Conservation (phyloP, 805 yeast species). For the Soucietia sequanensis region DNA sequence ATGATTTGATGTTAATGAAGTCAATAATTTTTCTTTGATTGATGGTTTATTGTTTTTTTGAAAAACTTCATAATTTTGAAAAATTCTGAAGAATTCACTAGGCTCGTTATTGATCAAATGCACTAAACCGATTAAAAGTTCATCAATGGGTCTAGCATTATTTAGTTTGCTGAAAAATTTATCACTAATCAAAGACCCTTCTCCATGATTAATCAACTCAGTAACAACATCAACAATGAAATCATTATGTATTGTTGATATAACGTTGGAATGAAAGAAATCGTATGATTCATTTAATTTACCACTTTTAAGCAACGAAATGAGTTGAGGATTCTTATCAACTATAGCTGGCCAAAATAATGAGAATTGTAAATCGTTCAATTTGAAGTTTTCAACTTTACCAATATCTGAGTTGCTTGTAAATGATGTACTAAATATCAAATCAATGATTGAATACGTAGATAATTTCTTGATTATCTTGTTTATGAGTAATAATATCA, state of each 20-base stretch:
- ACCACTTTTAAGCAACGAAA: constrained; percentile 13
- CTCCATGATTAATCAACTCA: constrained; percentile 26
- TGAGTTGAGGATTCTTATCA: constrained; percentile 15
- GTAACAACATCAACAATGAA: constrained; percentile 37
- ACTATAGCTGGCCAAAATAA: constrained; percentile 31
- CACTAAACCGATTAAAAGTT: constrained; percentile 34
- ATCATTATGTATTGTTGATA: constrained; percentile 19
- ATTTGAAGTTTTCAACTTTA: constrained; percentile 12
- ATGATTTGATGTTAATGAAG: constrained; percentile 12
- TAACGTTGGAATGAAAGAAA: constrained; percentile 17
- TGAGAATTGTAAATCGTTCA: constrained; percentile 22
- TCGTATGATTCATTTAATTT: constrained; percentile 26
- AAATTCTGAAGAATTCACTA: constrained; percentile 18
- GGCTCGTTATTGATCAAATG: constrained; percentile 29
- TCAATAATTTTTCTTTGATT: constrained; percentile 10
- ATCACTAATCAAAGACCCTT: constrained; percentile 41
- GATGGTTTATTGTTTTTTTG: constrained; percentile 6
- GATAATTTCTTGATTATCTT: constrained; percentile 21
- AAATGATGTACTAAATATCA: constrained; percentile 26
- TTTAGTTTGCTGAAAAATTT: constrained; percentile 42
- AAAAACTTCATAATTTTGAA: constrained; percentile 21
- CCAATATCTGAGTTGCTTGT: constrained; percentile 5
- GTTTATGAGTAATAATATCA: constrained; percentile 21
- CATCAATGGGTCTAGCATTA: constrained; percentile 23
- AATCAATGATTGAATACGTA: constrained; percentile 21